Evolutionary conservation across 768 basidiomycete species (phyloP), one percentile per base, ranked within the genome.

Genomic region (Paxillus involutus): DNA sequence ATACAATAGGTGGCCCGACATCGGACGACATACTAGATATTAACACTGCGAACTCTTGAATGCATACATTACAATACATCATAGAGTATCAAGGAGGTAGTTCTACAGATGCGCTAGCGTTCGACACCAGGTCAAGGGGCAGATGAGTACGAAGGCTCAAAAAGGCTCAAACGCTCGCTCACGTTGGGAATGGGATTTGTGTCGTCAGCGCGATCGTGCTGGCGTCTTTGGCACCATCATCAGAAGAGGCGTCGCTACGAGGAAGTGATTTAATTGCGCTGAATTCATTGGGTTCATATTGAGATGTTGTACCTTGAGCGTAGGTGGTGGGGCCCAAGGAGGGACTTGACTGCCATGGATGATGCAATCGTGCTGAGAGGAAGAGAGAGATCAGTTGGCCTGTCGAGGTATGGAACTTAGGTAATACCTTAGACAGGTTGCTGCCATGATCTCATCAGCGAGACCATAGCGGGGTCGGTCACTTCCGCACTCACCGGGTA

Each of bases 161-260:
- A 21, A 21, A 21, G 21, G 13, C 3, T 36, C 36, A 5, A 9
- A 10, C 2, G 14, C 21, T 9, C 21, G 19, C 49, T 42, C 26
- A 51, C 49, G 49, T 41, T 14, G 49, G 49, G 14, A 51, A 39
- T 33, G 33, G 6, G 39, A 51, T 51, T 19, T 17, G 49, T 13
- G 40, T 41, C 4, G 49, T 51, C 12, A 51, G 29, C 32, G 14
- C 10, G 17, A 26, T 21, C 21, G 21, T 29, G 14, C 32, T 29
- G 6, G 17, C 49, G 7, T 32, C 39, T 26, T 24, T 37, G 2
- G 12, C 16, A n/a, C n/a, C n/a, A 26, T 51, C 39, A 24, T 19
- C 16, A 37, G 8, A 14, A 6, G 17, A 40, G 39, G 39, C 39
- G 16, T 40, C 39, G 16, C 39, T 40, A 40, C 5, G 39, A n/a